Percentiles rank a stretch among this genome's conserved stretches.
Conservation (phyloP, 148 eudicot species). For the Diospyros lotus region DNA sequence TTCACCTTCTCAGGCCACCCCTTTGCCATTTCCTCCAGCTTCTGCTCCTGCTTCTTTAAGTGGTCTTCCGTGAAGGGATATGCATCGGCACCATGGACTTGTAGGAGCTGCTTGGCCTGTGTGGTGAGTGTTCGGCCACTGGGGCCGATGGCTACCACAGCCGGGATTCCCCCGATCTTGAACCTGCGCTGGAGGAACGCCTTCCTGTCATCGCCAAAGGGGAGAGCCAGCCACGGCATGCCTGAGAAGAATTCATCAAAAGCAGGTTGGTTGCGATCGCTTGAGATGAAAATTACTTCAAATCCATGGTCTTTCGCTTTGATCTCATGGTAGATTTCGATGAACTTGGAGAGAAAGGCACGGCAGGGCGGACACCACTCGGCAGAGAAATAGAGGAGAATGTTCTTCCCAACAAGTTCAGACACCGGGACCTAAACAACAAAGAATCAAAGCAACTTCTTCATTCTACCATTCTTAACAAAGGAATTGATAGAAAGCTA, state of each 20-base stretch:
- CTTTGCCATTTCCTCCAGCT: conserved; percentile 32
- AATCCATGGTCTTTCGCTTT: conserved; percentile 40
- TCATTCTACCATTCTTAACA: neutral
- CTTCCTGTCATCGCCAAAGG: conserved; percentile 50
- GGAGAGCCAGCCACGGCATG: conserved; percentile 65
- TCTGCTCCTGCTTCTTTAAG: conserved; percentile 21
- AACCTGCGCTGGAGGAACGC: conserved; percentile 29
- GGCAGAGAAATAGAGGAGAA: conserved; percentile 53
- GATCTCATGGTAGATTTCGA: conserved; percentile 37
- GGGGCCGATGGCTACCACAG: conserved; percentile 45
- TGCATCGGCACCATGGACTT: conserved; percentile 43
- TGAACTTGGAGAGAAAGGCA: conserved; percentile 44
- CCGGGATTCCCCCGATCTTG: conserved; percentile 46
- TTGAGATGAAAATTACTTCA: conserved; percentile 47
- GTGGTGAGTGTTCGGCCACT: conserved; percentile 38
- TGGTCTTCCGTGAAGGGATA: conserved; percentile 56
- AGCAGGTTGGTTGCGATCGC: conserved; percentile 41
- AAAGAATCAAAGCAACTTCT: neutral
- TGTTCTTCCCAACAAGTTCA: conserved; percentile 44
- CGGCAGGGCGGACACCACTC: conserved; percentile 68
- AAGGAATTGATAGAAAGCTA: neutral
- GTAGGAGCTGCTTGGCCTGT: conserved; percentile 29
- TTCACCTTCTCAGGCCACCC: conserved; percentile 25
- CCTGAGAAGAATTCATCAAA: conserved; percentile 38
- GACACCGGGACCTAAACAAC: conserved; percentile 40